Base-by-base conservation (phyloP, 768 basidiomycete species). In the Leucogyrophana mollusca region DNA sequence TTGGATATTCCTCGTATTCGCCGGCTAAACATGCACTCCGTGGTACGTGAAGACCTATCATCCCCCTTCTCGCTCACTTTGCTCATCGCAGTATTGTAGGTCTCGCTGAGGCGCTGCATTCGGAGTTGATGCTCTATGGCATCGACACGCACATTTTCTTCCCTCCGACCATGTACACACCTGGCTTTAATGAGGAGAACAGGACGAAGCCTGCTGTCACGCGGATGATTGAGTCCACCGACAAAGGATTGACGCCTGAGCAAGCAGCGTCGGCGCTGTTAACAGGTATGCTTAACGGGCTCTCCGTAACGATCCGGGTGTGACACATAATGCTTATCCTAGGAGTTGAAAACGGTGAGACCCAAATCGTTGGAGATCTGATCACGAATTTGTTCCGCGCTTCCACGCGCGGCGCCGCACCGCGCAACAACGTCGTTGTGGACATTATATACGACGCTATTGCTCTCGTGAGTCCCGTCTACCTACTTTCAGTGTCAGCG, bases 1-100 rank as follows among this genome's bases (percentile, higher is more conserved):
- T 87, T 3, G 93, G 94, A 0, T 95, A 83, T 55, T 73, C 85
- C 2, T 78, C 82, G 1, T 95, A 95, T 64, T 72, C 87, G 0
- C 90, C 92, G 0, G 85, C 82, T 9, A 95, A 95, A 60, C 86
- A 88, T 55, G 94, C 94, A 7, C 61, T 95, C 5, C 70, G 90
- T 67, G 92, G 92, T 91, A 53, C 34, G 67, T 51, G 14, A 17
- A 22, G 22, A 9, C 24, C 10, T 6, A 4, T 8, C n/a, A 18
- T 23, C 22, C 4, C 20, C 9, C 10, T 13, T n/a, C 9, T 35
- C 27, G 27, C 11, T 14, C 3, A 6, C 17, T 3, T 18, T 25
- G 11, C 44, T 45, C 6, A 45, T 40, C 27, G 32, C 9, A 43
- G 25, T 10, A 30, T 18, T 21, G 7, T 57, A 93, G 91, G 87